These are phyloP conservation scores for Metroxylon sagu DNA, from an alignment of 176 grass and related monocot species.

Conservation along the genomic window DNA sequence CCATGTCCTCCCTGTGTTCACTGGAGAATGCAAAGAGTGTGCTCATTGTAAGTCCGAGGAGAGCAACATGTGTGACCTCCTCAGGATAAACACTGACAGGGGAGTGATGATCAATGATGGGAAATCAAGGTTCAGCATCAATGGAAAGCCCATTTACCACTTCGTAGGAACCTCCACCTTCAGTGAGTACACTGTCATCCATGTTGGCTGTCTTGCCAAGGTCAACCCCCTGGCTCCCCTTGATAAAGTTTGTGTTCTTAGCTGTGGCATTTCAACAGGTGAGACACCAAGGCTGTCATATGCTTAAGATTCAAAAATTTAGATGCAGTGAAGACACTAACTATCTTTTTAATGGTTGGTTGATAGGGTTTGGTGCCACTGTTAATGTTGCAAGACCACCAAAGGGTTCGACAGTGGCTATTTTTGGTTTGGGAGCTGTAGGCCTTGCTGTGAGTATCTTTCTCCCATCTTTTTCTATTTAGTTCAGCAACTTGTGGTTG, in stretches of 20 bases:
- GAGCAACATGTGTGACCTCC: constrained; percentile 90
- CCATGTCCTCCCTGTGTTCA: constrained; percentile 88
- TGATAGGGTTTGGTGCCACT: constrained; percentile 66
- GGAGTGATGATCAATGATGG: constrained; percentile 66
- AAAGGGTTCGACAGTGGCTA: constrained; percentile 71
- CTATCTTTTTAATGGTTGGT: background rate
- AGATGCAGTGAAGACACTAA: constrained; percentile 8
- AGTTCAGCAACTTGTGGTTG: no score
- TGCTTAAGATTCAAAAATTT: no score
- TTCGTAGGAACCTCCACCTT: constrained; percentile 81
- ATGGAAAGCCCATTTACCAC: constrained; percentile 65
- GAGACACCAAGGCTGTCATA: background rate
- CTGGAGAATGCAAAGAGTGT: constrained; percentile 84
- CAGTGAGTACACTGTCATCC: constrained; percentile 84
- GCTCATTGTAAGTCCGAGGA: constrained; percentile 69
- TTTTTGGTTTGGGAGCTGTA: constrained; percentile 87
- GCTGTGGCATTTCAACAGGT: constrained; percentile 78
- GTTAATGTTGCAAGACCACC: constrained; percentile 81
- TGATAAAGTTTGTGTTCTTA: constrained; percentile 79
- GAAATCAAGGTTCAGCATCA: constrained; percentile 44
- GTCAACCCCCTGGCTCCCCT: constrained; percentile 58
- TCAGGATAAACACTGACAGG: constrained; percentile 67
- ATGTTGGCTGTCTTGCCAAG: constrained; percentile 63
- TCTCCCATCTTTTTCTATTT: background rate
- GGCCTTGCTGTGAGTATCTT: constrained; percentile 61